phyloP scores from a whole-genome alignment of 2,329 filamentous ascomycete species.

The Botrytis deweyae region DNA sequence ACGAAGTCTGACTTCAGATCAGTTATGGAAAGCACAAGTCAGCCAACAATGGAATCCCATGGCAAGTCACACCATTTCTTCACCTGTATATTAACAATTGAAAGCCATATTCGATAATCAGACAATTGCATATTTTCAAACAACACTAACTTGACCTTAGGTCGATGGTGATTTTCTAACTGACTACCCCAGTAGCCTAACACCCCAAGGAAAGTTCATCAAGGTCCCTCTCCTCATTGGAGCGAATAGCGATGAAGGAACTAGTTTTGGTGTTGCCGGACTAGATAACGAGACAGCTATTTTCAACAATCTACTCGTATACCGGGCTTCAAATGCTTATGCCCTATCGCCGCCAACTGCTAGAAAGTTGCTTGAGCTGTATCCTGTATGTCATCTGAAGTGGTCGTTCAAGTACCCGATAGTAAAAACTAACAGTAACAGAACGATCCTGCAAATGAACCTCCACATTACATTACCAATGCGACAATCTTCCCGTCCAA shows the following conservation, averaged over 20 bases:
- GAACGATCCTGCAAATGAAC: constrained; percentile 48
- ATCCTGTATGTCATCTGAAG: constrained; percentile 38
- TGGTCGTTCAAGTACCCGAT: not conserved
- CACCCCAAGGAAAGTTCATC: constrained; percentile 45
- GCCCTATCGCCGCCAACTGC: constrained; percentile 47
- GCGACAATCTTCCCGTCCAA: constrained; percentile 37
- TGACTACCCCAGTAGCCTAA: constrained; percentile 49
- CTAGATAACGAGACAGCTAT: constrained; percentile 46
- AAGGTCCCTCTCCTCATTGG: constrained; percentile 48
- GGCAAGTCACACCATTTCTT: not conserved
- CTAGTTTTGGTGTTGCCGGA: constrained; percentile 44
- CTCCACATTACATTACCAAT: constrained; percentile 45
- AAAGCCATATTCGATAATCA: not conserved
- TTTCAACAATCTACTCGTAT: constrained; percentile 44
- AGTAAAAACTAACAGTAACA: not conserved
- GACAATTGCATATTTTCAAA: not conserved
- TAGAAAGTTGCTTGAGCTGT: constrained; percentile 46
- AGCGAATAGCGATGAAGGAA: constrained; percentile 51
- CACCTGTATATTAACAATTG: not conserved
- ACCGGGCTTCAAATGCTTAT: constrained; percentile 44
- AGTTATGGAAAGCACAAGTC: constrained; percentile 26
- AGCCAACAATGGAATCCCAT: constrained; percentile 31
- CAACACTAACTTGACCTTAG: not conserved
- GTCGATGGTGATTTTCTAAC: constrained; percentile 49
- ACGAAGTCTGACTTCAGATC: constrained; percentile 26